phyloP scores from a whole-genome alignment of 2,329 filamentous ascomycete genomes.

The Drechmeria coniospora region DNA sequence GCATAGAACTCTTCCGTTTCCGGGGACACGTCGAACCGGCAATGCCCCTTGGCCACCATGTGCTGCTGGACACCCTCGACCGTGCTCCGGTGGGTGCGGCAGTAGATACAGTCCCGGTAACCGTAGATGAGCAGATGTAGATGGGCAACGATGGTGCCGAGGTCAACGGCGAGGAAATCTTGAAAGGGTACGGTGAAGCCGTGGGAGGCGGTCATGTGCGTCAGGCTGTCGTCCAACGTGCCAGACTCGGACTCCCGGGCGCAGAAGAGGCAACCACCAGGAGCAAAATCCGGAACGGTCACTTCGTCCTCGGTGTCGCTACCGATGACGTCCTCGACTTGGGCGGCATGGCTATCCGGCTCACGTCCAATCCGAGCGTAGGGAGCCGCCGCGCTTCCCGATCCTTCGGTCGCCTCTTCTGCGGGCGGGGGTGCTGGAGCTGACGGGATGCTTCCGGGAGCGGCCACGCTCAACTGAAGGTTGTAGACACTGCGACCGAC shows the following conservation, averaged over 20 bases:
- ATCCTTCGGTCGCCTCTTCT: background rate
- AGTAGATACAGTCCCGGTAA: conserved; percentile 35
- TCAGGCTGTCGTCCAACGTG: conserved; percentile 20
- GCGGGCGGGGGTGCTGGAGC: conserved; percentile 4
- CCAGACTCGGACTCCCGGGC: conserved; percentile 8
- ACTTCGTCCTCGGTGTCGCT: conserved; percentile 1
- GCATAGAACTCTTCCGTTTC: conserved; percentile 27
- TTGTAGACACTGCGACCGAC: conserved; percentile 9
- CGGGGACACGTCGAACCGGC: conserved; percentile 24
- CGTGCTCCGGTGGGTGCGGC: conserved; percentile 26
- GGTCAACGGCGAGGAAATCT: conserved; percentile 25
- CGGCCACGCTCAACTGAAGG: conserved; percentile 10
- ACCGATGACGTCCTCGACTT: conserved; percentile 1
- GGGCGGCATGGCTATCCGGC: background rate
- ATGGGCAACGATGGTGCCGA: conserved; percentile 30
- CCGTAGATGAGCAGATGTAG: conserved; percentile 32
- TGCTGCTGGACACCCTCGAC: conserved; percentile 32
- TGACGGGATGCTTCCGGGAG: conserved; percentile 5
- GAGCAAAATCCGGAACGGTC: conserved; percentile 9
- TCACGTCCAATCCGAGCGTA: background rate
- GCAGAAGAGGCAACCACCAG: conserved; percentile 28
- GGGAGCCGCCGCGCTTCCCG: background rate
- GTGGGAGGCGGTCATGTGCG: conserved; percentile 34
- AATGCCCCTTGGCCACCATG: conserved; percentile 34
- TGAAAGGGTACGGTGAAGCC: conserved; percentile 27